Conservation (phyloP, 2,329 filamentous ascomycete species). For the Periconia sp. region DNA sequence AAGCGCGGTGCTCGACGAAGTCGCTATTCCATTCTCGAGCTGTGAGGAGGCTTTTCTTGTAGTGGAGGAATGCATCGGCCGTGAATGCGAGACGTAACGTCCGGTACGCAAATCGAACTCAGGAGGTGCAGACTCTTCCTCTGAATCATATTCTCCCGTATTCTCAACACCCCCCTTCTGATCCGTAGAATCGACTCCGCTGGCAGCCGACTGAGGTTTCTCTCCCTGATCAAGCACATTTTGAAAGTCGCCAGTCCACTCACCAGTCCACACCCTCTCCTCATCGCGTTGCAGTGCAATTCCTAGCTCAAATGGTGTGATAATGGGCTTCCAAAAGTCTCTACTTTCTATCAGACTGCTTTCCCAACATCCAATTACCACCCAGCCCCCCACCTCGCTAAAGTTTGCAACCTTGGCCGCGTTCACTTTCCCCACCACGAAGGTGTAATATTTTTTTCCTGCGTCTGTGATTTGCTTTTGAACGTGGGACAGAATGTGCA, state of each 20-base stretch:
- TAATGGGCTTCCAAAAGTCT: constrained; percentile 84
- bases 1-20: constrained; percentile 58
- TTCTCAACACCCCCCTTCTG: constrained; percentile 31
- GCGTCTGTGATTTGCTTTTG: constrained; percentile 74
- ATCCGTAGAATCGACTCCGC: constrained; percentile 13
- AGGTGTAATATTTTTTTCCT: constrained; percentile 94
- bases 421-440: constrained; percentile 96
- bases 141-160: constrained; percentile 67
- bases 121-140: constrained; percentile 72
- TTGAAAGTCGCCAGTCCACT: constrained; percentile 89
- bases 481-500: constrained; percentile 77
- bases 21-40: constrained; percentile 8
- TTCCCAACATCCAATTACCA: constrained; percentile 98
- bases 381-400: constrained; percentile 92
- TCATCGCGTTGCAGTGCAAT: constrained; percentile 77
- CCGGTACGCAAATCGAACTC: constrained; percentile 94
- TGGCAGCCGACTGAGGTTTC: constrained; percentile 12
- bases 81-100: constrained; percentile 76
- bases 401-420: constrained; percentile 97
- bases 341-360: constrained; percentile 89
- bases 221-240: constrained; percentile 59
- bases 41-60: constrained; percentile 7
- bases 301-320: constrained; percentile 93
- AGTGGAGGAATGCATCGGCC: constrained; percentile 64
- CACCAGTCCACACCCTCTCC: constrained; percentile 81